phyloP scores from a whole-genome alignment of 352 stramenopile genomes.

The Globisporangium carolinianum region DNA sequence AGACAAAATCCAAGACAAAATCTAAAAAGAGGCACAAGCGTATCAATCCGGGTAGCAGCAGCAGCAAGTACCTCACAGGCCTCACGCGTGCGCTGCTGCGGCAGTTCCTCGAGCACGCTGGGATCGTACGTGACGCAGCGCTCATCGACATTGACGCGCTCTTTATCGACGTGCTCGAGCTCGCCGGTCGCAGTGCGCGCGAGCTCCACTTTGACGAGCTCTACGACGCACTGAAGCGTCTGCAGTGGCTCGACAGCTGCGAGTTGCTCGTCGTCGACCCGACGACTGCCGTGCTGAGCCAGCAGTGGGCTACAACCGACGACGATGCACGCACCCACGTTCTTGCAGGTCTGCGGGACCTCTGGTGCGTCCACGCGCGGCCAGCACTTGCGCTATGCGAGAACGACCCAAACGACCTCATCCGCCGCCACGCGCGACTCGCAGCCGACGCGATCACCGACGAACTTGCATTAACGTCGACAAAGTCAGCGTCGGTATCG shows the following conservation, averaged over 20 bases:
- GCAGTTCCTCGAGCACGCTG: constrained; percentile 30
- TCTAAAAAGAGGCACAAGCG: constrained; percentile 24
- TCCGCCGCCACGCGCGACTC: constrained; percentile 22
- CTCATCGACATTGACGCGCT: constrained; percentile 41
- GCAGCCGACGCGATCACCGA: constrained; percentile 18
- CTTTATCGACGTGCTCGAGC: constrained; percentile 21
- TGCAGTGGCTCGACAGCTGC: constrained; percentile 25
- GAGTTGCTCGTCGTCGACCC: constrained; percentile 20
- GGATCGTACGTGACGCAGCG: constrained; percentile 20
- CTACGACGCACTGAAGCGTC: constrained; percentile 20
- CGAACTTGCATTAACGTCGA: constrained; percentile 1
- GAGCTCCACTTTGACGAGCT: constrained; percentile 34
- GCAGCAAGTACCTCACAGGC: constrained; percentile 33
- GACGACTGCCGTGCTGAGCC: constrained; percentile 6
- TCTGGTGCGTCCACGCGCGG: constrained; percentile 29
- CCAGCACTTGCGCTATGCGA: constrained; percentile 30
- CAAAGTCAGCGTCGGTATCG: too few relatives aligned
- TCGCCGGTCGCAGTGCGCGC: constrained; percentile 12
- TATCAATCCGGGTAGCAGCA: background rate
- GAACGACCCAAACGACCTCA: constrained; percentile 51
- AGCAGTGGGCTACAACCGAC: constrained; percentile 6
- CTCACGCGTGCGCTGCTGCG: constrained; percentile 28
- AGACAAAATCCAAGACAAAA: constrained; percentile 16
- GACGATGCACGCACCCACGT: constrained; percentile 1
- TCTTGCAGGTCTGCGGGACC: constrained; percentile 15